A percentile compares a stretch with the other conserved stretches of the same genome.
Evolutionary conservation across 2,329 filamentous ascomycete species (phyloP).

Genomic region (Grosmannia serpens): DNA sequence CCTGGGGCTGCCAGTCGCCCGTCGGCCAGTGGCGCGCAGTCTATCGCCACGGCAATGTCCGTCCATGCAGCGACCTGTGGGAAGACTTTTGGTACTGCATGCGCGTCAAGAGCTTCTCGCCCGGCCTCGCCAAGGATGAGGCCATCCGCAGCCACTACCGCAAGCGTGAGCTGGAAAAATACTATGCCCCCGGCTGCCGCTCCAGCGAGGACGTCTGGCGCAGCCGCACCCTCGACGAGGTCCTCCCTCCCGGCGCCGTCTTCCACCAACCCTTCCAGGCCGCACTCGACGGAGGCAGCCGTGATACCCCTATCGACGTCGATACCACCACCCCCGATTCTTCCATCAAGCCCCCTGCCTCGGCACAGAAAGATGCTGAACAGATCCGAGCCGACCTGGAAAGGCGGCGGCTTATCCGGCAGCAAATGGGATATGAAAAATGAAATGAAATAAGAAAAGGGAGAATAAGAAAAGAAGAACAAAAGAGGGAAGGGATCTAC

Average conservation of each 20-base stretch:
- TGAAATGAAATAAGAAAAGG: neutral
- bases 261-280: conserved; percentile 24
- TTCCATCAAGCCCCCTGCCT: conserved; percentile 9
- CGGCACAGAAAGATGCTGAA: conserved; percentile 27
- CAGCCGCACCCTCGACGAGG: conserved; percentile 44
- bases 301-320: conserved; percentile 17
- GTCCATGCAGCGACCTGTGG: conserved; percentile 76
- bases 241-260: conserved; percentile 36
- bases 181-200: conserved; percentile 50
- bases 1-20: conserved; percentile 86
- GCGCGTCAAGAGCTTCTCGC: conserved; percentile 57
- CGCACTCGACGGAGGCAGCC: conserved; percentile 23
- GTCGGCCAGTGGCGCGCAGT: conserved; percentile 87
- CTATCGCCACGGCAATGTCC: conserved; percentile 73
- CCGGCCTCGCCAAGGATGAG: conserved; percentile 42
- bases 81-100: conserved; percentile 97
- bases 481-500: conserved; percentile 11
- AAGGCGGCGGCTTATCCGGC: conserved; percentile 24
- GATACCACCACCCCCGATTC: neutral
- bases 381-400: conserved; percentile 26
- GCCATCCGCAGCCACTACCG: conserved; percentile 57
- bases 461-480: neutral
- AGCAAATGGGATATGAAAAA: conserved; percentile 19
- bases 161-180: conserved; percentile 52
- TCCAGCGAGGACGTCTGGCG: conserved; percentile 91